Base-by-base conservation (phyloP, 371 early-diverging fungal species). In the Mortierella sp. region DNA sequence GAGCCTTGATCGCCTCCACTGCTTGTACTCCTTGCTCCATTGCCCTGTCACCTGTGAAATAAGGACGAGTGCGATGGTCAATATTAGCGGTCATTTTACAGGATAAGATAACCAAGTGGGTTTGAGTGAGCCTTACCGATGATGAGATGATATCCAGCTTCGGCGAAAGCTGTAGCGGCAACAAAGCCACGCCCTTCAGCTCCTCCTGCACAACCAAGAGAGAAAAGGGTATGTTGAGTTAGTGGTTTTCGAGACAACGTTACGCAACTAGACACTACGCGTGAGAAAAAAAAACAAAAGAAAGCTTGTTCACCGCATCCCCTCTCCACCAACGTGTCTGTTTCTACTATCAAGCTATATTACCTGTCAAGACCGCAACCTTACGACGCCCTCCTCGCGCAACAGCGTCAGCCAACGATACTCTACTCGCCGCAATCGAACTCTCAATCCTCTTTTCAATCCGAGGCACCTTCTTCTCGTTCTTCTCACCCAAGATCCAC, bases 121-220 rank as follows among this genome's bases (percentile, higher is more conserved):
- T 16, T 16, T 0, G 13, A 11, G 11, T 13, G 14, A n/a, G 0
- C 26, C 19, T 31, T 83, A 81, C 85, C 85, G 34, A 85, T 81
- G 47, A 85, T 85, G 7, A 84, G 54, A 54, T 81, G 80, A 28
- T 81, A 84, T 3, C 81, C 81, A 31, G 85, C 85, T 16, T 84
- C 58, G 14, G 81, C 85, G 21, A 84, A 48, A 2, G 85, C 79
- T 74, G 79, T 74, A 9, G 85, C 81, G 1, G 85, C 42, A 75
- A 79, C 45, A 24, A 71, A 76, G 3, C 82, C 82, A n/a, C 79
- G 21, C 38, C 80, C 82, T 10, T 63, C 58, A 4, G 85, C 85
- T 44, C 82, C 85, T 58, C 58, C 14, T 58, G 16, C 14, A 60
- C 3, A 14, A 26, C 4, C 13, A 28, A 6, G 26, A 28, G 58